phyloP scores from a whole-genome alignment of 2,329 filamentous ascomycete genomes.

The Colletotrichum magnum region DNA sequence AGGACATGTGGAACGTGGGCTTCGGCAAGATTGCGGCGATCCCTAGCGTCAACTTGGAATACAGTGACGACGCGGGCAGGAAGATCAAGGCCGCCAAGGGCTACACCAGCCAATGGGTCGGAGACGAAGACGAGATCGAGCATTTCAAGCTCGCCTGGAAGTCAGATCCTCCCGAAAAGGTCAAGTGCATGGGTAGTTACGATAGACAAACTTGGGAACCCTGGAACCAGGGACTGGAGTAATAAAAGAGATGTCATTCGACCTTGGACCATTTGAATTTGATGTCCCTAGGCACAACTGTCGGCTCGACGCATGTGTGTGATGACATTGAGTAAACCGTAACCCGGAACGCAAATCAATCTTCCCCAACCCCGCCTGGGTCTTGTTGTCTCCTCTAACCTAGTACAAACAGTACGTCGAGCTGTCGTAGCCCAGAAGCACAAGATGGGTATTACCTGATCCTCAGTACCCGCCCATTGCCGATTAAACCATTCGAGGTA shows the following conservation, averaged over 20 bases:
- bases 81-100: conserved; percentile 66
- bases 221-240: conserved; percentile 54
- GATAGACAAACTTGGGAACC: conserved; percentile 57
- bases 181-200: conserved; percentile 64
- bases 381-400: too few relatives aligned
- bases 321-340: too few relatives aligned
- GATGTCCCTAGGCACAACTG: too few relatives aligned
- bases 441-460: neutral
- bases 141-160: conserved; percentile 58
- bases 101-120: conserved; percentile 57
- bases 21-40: conserved; percentile 69
- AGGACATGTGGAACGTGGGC: conserved; percentile 68
- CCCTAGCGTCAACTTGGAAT: conserved; percentile 69
- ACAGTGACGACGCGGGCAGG: conserved; percentile 60
- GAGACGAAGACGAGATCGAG: conserved; percentile 44
- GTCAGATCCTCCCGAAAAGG: conserved; percentile 57
- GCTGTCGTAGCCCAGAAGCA: too few relatives aligned
- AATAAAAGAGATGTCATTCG: neutral
- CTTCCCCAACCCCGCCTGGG: too few relatives aligned
- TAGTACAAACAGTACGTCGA: too few relatives aligned
- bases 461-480: neutral
- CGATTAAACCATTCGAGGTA: conserved; percentile 20
- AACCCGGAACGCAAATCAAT: too few relatives aligned
- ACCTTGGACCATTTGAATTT: too few relatives aligned
- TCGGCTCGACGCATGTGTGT: too few relatives aligned